phyloP scores from a whole-genome alignment of 345 rosid species.

The Luvunga scandens region DNA sequence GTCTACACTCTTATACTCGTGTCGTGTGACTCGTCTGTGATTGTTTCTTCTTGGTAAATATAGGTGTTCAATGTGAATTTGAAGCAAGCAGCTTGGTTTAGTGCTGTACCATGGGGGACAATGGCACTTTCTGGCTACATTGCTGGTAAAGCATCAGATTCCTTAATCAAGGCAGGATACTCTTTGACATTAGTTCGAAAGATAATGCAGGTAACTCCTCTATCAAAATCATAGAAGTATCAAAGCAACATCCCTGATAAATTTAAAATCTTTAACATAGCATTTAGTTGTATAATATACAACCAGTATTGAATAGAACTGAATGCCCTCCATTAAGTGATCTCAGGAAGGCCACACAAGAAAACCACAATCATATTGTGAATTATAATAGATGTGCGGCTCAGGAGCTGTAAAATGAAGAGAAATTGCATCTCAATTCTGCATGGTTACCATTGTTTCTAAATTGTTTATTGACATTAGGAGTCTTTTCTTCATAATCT shows the following conservation, averaged over 20 bases:
- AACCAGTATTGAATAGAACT: too few relatives aligned
- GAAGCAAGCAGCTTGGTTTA: conserved; percentile 98
- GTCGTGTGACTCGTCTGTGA: background rate
- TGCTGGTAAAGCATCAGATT: conserved; percentile 77
- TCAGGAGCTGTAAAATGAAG: background rate
- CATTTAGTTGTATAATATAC: too few relatives aligned
- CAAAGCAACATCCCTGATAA: too few relatives aligned
- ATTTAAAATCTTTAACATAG: too few relatives aligned
- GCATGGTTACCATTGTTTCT: background rate
- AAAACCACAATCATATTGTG: background rate
- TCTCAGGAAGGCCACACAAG: too few relatives aligned
- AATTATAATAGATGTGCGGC: background rate
- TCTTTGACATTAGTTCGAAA: conserved; percentile 75
- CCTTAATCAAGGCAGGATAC: conserved; percentile 65
- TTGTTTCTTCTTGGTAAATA: background rate
- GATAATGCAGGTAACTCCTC: conserved; percentile 77
- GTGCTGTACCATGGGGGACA: conserved; percentile 96
- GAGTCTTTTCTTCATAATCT: background rate
- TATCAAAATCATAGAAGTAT: background rate
- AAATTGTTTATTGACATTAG: background rate
- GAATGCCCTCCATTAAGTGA: too few relatives aligned
- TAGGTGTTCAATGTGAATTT: conserved; percentile 84
- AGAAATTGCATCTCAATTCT: background rate
- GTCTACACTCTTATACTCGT: background rate
- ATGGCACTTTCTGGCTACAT: conserved; percentile 85